Conservation (phyloP, 2,329 filamentous ascomycete species). For the Chrysoporthe austroafricana region DNA sequence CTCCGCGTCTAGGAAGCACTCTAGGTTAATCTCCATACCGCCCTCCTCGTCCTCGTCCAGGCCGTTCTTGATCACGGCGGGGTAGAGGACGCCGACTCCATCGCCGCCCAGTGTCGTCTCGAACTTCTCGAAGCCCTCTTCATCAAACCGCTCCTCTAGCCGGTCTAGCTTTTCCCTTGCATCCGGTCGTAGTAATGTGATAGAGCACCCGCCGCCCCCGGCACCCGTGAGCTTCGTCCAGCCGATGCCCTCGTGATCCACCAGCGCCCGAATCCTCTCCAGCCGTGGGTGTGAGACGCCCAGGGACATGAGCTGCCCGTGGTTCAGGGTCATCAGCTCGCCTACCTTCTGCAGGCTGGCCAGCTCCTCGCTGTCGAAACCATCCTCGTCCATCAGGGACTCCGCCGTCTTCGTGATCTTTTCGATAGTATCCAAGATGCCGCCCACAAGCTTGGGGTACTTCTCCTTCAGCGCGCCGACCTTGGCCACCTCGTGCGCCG, state of each 20-base stretch:
- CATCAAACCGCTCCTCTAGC: constrained; percentile 67
- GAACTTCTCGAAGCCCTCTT: constrained; percentile 81
- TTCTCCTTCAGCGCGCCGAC: constrained; percentile 72
- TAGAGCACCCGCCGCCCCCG: constrained; percentile 93
- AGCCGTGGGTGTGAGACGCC: constrained; percentile 94
- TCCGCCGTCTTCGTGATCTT: constrained; percentile 63
- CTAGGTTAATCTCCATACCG: constrained; percentile 90
- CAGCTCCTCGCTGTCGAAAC: constrained; percentile 68
- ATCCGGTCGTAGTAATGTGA: constrained; percentile 80
- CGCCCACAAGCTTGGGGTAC: constrained; percentile 77
- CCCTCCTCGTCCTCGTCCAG: constrained; percentile 77
- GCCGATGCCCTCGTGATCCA: constrained; percentile 85
- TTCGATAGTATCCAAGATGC: constrained; percentile 86
- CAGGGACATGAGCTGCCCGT: constrained; percentile 86
- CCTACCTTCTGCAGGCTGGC: constrained; percentile 74
- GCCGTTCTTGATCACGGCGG: constrained; percentile 85
- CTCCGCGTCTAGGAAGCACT: constrained; percentile 79
- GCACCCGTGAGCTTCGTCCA: constrained; percentile 98
- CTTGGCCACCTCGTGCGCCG: constrained; percentile 82
- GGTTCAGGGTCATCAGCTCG: constrained; percentile 90
- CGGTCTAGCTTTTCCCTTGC: constrained; percentile 59
- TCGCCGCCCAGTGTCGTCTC: constrained; percentile 90
- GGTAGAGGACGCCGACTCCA: constrained; percentile 92
- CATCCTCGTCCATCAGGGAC: constrained; percentile 58
- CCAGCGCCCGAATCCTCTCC: constrained; percentile 87